Evolutionary conservation across 805 yeast genomes (phyloP).

Genomic region (Spathaspora girioi): DNA sequence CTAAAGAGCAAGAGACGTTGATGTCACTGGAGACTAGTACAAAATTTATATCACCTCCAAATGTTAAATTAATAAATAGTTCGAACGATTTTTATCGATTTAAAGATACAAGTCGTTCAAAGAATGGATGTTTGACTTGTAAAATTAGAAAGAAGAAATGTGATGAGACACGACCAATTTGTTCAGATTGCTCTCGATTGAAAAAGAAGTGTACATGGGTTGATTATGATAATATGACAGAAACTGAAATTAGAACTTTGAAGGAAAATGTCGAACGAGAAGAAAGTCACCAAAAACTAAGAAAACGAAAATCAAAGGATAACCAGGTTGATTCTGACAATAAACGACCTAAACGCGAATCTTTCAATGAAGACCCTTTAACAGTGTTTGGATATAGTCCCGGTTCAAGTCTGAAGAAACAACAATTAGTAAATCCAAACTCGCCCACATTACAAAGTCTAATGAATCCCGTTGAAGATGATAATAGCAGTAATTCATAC

Average conservation of each 20-base stretch:
- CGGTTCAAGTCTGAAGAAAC: neutral
- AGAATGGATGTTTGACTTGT: conserved; percentile 66
- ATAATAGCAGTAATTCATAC: neutral
- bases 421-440: neutral
- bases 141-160: conserved; percentile 62
- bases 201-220: conserved; percentile 47
- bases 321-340: neutral
- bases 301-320: conserved; percentile 30
- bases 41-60: neutral
- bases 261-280: conserved; percentile 33
- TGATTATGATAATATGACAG: conserved; percentile 39
- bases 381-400: conserved; percentile 8
- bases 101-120: conserved; percentile 36
- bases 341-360: neutral
- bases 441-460: conserved; percentile 9
- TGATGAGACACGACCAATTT: conserved; percentile 46
- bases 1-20: neutral
- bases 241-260: conserved; percentile 31
- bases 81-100: conserved; percentile 12
- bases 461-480: conserved; percentile 7
- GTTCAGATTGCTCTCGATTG: conserved; percentile 48
- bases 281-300: conserved; percentile 39
- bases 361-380: conserved; percentile 4
- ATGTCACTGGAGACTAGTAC: neutral
- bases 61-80: conserved; percentile 12